Evolutionary conservation across 2,329 filamentous ascomycete species (phyloP).

Genomic region (Botrytis hyacinthi): DNA sequence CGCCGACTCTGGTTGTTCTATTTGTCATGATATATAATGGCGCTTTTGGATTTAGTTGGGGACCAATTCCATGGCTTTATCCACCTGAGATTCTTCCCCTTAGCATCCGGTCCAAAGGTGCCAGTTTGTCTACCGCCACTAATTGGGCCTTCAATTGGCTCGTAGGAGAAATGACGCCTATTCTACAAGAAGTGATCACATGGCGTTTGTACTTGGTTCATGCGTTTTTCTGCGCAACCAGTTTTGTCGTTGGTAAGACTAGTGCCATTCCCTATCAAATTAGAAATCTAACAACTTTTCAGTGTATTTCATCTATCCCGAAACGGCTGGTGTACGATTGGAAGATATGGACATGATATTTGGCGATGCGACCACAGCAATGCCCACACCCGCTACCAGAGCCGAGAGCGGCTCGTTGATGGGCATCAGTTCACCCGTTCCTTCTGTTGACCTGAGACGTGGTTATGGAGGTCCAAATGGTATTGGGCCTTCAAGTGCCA

Average conservation of each 20-base stretch:
- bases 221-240: conserved; percentile 92
- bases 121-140: conserved; percentile 89
- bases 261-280: not conserved
- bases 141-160: conserved; percentile 99
- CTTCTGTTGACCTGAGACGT: conserved; percentile 69
- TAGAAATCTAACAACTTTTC: conserved; percentile 16
- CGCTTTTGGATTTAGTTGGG: conserved; percentile 95
- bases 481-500: conserved; percentile 62
- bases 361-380: conserved; percentile 83
- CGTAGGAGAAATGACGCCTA: conserved; percentile 90
- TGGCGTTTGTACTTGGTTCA: conserved; percentile 95
- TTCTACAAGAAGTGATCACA: conserved; percentile 85
- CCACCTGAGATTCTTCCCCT: conserved; percentile 97
- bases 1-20: conserved; percentile 81
- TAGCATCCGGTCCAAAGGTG: conserved; percentile 95
- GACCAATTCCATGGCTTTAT: conserved; percentile 96
- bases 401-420: conserved; percentile 83
- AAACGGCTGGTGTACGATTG: conserved; percentile 90
- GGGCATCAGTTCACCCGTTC: conserved; percentile 72
- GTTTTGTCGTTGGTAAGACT: conserved; percentile 89
- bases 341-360: conserved; percentile 97
- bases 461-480: conserved; percentile 40
- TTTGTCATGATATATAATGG: conserved; percentile 99
- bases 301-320: conserved; percentile 98
- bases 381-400: conserved; percentile 73